Base-by-base conservation (phyloP, 495 filamentous ascomycete species). In the Penicillium flavigenum region DNA sequence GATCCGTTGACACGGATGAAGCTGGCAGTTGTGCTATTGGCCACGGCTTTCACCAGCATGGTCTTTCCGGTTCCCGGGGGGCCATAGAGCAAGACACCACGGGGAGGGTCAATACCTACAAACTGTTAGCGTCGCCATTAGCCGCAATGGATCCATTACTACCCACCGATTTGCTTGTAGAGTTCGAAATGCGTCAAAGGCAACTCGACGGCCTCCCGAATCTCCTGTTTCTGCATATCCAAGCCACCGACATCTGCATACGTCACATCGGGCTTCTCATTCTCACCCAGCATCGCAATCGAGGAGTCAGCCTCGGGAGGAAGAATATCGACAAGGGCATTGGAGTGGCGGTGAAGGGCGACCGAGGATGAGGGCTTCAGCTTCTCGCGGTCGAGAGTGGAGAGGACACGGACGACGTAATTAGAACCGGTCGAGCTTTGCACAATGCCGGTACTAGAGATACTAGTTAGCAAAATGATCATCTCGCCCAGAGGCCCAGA, bases 201-300 rank as follows among this genome's bases (percentile, higher is more conserved):
- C 57, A 98, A 78, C 78, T 98, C 94, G 55, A 98, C 94, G 17
- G 94, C 94, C 74, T 98, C 94, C 52, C 95, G 82, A 51, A 98
- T 98, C 73, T 98, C 94, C 76, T 98, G 94, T 79, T 98, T 98
- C 77, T 98, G 94, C 94, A 98, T 98, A 71, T 98, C 94, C 58
- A 98, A 78, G 8, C 94, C 94, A 77, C 94, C 94, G 53, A 98
- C 95, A 73, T 98, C 94, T 54, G 91, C 92, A 67, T 98, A 98
- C 38, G 92, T 96, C 38, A 98, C 92, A 74, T 98, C 94, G 29
- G 94, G 94, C 81, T 98, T 98, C 81, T 98, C 94, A 62, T 94
- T 88, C 52, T 88, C 86, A 56, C 91, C 91, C 12, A 98, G 83
- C 94, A 98, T 98, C 49, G 94, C 94, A 72, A 98, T 98, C 34